phyloP scores from a whole-genome alignment of 345 rosid genomes.

The Eutrema heterophyllum region DNA sequence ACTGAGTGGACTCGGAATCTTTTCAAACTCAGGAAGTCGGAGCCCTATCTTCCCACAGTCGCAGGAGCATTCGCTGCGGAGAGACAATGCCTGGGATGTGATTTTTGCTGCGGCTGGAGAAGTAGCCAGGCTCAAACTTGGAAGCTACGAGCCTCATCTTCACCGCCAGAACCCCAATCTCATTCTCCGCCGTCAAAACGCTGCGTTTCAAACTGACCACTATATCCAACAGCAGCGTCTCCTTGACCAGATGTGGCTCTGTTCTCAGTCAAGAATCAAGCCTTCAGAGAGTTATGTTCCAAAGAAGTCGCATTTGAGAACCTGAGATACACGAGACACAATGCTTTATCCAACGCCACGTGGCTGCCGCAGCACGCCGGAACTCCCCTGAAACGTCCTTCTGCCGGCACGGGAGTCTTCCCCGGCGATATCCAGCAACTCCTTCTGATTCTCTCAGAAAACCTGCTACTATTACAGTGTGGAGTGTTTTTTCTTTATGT shows the following conservation, averaged over 20 bases:
- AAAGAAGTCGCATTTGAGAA: background rate
- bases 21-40: slow-evolving; percentile 35
- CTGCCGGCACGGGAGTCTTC: slow-evolving; percentile 34
- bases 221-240: slow-evolving; percentile 17
- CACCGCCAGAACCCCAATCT: background rate
- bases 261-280: slow-evolving; percentile 6
- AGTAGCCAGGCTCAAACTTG: slow-evolving; percentile 58
- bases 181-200: slow-evolving; percentile 12
- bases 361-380: background rate
- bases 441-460: background rate
- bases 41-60: slow-evolving; percentile 38
- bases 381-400: slow-evolving; percentile 19
- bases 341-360: background rate
- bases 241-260: slow-evolving; percentile 17
- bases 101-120: slow-evolving; percentile 77
- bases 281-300: background rate
- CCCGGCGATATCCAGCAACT: slow-evolving; percentile 18
- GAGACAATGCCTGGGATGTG: slow-evolving; percentile 56
- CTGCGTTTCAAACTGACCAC: slow-evolving; percentile 7
- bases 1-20: slow-evolving; percentile 54
- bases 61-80: slow-evolving; percentile 27
- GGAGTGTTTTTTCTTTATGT: background rate
- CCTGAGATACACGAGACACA: background rate
- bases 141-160: slow-evolving; percentile 17
- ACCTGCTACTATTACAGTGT: background rate